Percentiles rank a stretch among this genome's conserved stretches.
These are phyloP conservation scores for Echites panduratus DNA, from an alignment of 257 asterid species.

Conservation along the genomic window DNA sequence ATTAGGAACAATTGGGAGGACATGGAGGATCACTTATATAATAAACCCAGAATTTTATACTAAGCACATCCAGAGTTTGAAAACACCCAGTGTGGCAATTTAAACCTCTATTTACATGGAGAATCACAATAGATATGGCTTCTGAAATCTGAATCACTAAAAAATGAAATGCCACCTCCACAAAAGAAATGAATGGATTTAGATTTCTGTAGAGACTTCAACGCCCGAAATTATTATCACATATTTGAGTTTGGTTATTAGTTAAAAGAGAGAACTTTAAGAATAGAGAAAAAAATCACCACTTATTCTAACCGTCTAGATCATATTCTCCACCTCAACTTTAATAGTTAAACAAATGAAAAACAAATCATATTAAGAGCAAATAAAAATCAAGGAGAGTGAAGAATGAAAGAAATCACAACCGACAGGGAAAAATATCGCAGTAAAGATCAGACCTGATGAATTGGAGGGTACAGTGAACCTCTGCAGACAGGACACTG, in stretches of 20 bases:
- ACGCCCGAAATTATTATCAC: background rate
- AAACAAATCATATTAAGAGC: background rate
- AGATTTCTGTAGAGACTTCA: background rate
- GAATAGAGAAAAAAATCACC: background rate
- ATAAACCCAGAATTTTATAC: background rate
- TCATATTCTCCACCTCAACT: background rate
- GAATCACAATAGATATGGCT: background rate
- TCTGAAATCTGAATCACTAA: too few relatives aligned
- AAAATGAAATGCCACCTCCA: background rate
- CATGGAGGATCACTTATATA: too few relatives aligned
- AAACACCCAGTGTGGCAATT: background rate
- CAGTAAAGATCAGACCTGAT: constrained; percentile 45
- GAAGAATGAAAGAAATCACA: background rate
- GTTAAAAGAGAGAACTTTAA: background rate
- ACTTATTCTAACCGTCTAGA: background rate
- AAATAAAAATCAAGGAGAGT: background rate
- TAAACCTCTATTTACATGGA: constrained; percentile 6
- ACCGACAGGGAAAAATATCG: background rate
- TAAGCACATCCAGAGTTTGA: background rate
- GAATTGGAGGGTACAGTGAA: constrained; percentile 76
- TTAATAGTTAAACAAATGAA: background rate
- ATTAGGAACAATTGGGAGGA: too few relatives aligned
- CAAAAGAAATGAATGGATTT: background rate
- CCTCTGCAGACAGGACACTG: constrained; percentile 63
- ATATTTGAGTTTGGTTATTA: background rate